Base-by-base conservation (phyloP, 805 yeast species). In the Metschnikowia hibisci region DNA sequence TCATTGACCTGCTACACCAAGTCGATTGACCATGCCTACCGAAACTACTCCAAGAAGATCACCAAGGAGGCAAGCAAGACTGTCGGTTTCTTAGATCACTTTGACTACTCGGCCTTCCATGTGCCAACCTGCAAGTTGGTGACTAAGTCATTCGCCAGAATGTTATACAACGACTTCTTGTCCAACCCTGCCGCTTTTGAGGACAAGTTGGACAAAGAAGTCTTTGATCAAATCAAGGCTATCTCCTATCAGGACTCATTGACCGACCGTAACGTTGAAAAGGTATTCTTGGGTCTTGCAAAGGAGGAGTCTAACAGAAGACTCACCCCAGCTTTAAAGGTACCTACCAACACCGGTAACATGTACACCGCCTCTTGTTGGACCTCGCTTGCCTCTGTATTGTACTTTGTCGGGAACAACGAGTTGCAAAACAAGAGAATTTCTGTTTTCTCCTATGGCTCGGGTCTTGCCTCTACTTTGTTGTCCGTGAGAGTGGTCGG, bases 91-190 rank as follows among this genome's bases (percentile, higher is more conserved):
- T 61, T 52, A 46, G 72, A 81, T 48, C 73, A 81, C 62, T 93
- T 93, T 62, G 96, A 88, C 69, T 93, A 85, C 77, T 84, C 87
- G 59, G 91, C 89, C 30, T 93, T 93, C 90, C 99, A 93, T 66
- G 96, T 89, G 43, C 99, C 99, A 63, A 93, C 93, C 50, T 91
- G 99, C 74, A 93, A 93, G 74, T 78, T 90, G 60, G 98, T 93
- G 47, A 71, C 82, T 58, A 93, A 93, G 74, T 86, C 95, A 6
- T 93, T 80, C 64, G 99, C 96, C 43, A 84, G 99, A 73, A 70
- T 93, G 62, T 66, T 87, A 55, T 93, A 84, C 78, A 83, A 88
- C 64, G 99, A 91, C 70, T 91, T 78, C 76, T 76, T 73, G 62
- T 74, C 81, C 52, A 76, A 87, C 65, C 87, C 90, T 45, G 67